Evolutionary conservation across 2,329 filamentous ascomycete genomes (phyloP).

Genomic region (Monilinia polystroma): DNA sequence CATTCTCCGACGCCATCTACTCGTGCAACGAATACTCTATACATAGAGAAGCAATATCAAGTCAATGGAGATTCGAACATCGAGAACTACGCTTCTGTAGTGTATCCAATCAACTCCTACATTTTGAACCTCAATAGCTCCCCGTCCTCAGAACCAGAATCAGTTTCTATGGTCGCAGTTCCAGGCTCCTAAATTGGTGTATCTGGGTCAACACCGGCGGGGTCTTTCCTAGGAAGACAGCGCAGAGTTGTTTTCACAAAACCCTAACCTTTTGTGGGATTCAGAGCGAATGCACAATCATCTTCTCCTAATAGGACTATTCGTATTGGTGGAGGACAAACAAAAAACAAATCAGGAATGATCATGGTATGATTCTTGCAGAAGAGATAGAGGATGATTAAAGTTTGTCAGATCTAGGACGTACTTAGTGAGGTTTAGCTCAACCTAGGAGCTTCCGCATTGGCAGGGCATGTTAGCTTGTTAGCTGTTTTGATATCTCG

Average conservation of each 20-base stretch:
- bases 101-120: neutral
- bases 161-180: slow-evolving; percentile 18
- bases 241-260: slow-evolving; percentile 13
- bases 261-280: slow-evolving; percentile 5
- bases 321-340: neutral
- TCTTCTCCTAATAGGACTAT: neutral
- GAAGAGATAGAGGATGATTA: slow-evolving; percentile 21
- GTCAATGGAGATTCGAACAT: neutral
- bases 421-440: neutral
- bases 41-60: neutral
- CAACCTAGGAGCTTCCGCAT: neutral
- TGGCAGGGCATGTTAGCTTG: neutral
- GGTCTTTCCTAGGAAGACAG: neutral
- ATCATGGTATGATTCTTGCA: neutral
- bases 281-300: neutral
- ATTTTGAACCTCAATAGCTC: neutral
- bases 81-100: neutral
- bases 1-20: neutral
- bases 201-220: neutral
- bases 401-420: neutral
- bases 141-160: slow-evolving; percentile 2
- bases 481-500: neutral
- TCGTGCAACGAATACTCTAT: neutral
- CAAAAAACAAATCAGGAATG: neutral
- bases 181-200: neutral